Evolutionary conservation across 768 basidiomycete genomes (phyloP), one percentile per base, ranked within the genome.

Genomic region (Phylloporus rhodoxanthus): DNA sequence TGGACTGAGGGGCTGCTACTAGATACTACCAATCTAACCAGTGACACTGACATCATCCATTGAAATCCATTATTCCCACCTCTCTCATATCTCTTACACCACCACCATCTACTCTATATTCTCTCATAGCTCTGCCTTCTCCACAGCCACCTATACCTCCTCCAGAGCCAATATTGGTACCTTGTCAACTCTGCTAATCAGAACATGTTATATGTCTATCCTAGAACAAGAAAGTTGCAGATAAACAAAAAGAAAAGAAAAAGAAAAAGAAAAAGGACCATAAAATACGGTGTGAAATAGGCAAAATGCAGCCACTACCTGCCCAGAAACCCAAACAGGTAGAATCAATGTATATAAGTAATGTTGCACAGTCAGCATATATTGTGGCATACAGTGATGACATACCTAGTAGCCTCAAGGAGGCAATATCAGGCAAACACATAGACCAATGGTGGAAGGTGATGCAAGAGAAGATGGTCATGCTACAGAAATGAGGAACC

Each of bases 381-480:
- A 2, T 34, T 5, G 34, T n/a, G 6, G 34, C 36, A 20, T 19
- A 37, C 20, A 8, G 19, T 20, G 36, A 9, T 1, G 19, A 37
- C 8, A 20, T 37, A 5, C 36, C 36, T 10, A 8, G 20, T 8
- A 19, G 19, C 19, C 20, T 19, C 36, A 37, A 37, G 8, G 19
- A 38, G 19, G 37, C 37, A 11, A 20, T 5, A 8, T 25, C 38
- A 10, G 9, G 51, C 7, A 1, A 4, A 10, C 29, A 53, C 21
- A 43, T 45, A n/a, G 43, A 44, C 2, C 7, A 14, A 21, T 44
- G 43, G 43, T 32, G 30, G 30, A 32, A 30, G 1, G 57, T 38
- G 3, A 55, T 58, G 43, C 2, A 54, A 0, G 46, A 58, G 36
- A 51, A 58, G 36, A 36, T 55, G 0, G 13, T 25, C 0, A 32